These are phyloP conservation scores for Coelastrella sp. DNA, from an alignment of 139 green algal genomes.

Conservation along the genomic window DNA sequence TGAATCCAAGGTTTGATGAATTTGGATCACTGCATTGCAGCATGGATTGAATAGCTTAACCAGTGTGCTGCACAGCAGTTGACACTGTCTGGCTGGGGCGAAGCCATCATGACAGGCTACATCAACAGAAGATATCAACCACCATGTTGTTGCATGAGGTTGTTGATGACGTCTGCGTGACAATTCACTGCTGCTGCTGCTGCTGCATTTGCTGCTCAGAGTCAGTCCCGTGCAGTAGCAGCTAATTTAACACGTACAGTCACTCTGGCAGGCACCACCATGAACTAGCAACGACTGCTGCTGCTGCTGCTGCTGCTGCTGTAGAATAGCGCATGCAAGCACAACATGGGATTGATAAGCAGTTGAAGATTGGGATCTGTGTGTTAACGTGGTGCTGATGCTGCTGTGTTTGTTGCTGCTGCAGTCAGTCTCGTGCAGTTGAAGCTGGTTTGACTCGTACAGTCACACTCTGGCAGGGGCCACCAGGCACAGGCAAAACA, in stretches of 20 bases:
- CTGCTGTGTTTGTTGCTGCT: neutral
- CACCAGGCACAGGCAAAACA: slow-evolving; percentile 74
- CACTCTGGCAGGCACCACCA: slow-evolving; percentile 78
- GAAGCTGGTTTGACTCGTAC: slow-evolving; percentile 58
- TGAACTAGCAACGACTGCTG: slow-evolving; percentile 65
- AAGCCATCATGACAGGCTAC: too few species aligned
- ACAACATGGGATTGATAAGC: neutral
- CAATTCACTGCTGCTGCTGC: neutral
- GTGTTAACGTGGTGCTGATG: neutral
- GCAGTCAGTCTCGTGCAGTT: slow-evolving; percentile 48
- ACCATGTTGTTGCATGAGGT: neutral
- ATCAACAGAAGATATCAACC: too few species aligned
- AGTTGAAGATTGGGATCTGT: neutral
- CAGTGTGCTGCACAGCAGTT: too few species aligned
- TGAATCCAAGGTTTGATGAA: slow-evolving; percentile 61
- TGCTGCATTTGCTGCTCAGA: neutral
- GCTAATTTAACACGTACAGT: slow-evolving; percentile 60
- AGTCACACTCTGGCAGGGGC: slow-evolving; percentile 76
- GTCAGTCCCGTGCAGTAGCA: slow-evolving; percentile 48
- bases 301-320: neutral
- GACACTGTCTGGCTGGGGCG: too few species aligned
- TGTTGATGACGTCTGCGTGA: too few species aligned
- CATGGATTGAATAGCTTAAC: too few species aligned
- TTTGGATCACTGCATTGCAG: neutral
- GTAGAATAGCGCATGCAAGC: neutral